Conservation (phyloP, 192 early-diverging fungal species). For the Kickxella alabastrina region DNA sequence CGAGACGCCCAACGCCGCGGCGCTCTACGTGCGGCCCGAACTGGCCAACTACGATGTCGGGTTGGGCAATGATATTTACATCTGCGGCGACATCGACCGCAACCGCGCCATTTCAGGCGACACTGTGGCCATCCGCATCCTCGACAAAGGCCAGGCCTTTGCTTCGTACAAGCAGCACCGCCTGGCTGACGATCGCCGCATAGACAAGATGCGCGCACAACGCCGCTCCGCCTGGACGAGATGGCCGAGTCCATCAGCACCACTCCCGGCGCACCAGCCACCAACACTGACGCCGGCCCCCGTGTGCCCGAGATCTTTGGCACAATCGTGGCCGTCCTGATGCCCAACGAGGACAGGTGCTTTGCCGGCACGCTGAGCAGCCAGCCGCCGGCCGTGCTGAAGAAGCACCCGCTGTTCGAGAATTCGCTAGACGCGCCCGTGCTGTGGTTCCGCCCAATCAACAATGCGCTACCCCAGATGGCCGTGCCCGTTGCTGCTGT, state of each 20-base stretch:
- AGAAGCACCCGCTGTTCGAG: constrained; percentile 7
- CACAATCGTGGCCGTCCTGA: constrained; percentile 24
- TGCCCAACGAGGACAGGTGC: constrained; percentile 16
- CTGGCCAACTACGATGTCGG: constrained; percentile 27
- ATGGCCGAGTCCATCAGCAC: constrained; percentile 50
- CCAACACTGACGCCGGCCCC: neutral
- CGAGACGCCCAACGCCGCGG: constrained; percentile 37
- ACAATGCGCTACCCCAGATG: constrained; percentile 25
- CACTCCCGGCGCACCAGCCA: constrained; percentile 20
- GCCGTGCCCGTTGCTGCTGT: constrained; percentile 4
- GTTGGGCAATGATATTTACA: constrained; percentile 59
- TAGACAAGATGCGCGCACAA: constrained; percentile 55
- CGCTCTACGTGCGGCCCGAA: constrained; percentile 14
- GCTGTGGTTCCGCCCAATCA: constrained; percentile 32
- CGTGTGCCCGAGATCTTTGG: constrained; percentile 24
- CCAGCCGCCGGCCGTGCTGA: constrained; percentile 1
- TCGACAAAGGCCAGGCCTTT: constrained; percentile 47
- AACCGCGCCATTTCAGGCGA: constrained; percentile 92
- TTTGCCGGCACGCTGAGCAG: constrained; percentile 23
- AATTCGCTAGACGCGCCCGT: neutral
- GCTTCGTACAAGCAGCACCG: constrained; percentile 19
- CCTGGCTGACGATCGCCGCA: constrained; percentile 58
- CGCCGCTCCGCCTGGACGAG: constrained; percentile 67
- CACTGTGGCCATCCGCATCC: constrained; percentile 75
- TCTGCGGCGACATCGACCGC: constrained; percentile 70